A percentile compares a stretch with the other conserved stretches of the same genome.
Evolutionary conservation across 2,329 filamentous ascomycete species (phyloP).

Genomic region (Neonectria hederae): DNA sequence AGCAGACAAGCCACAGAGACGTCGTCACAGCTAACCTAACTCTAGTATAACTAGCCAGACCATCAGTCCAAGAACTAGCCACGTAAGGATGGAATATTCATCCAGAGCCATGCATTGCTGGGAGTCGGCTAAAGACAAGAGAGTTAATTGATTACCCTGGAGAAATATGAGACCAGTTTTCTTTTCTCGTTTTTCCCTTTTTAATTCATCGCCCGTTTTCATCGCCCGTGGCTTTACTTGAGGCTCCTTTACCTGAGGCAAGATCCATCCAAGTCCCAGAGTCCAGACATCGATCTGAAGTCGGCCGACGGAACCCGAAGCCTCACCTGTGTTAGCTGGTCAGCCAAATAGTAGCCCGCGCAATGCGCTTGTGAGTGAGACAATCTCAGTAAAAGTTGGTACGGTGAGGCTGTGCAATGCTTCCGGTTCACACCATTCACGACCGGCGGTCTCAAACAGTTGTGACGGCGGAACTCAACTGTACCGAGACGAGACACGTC

Average conservation of each 20-base stretch:
- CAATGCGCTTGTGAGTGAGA: no score
- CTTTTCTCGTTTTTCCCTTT: no score
- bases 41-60: neutral
- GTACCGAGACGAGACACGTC: neutral
- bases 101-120: conserved; percentile 30
- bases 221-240: neutral
- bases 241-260: conserved; percentile 24
- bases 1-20: neutral
- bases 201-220: no score
- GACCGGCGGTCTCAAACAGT: neutral
- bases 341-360: no score
- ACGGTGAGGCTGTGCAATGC: neutral
- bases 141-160: neutral
- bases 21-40: neutral
- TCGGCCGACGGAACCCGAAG: neutral
- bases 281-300: neutral
- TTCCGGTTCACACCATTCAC: neutral
- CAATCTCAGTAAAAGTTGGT: neutral
- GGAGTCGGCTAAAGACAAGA: neutral
- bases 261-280: neutral
- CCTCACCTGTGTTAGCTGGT: neutral
- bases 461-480: neutral
- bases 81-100: conserved; percentile 27
- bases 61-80: no score
- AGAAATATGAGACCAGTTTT: no score